Percentiles rank a stretch among this genome's conserved stretches.
phyloP scores from a whole-genome alignment of 2,329 filamentous ascomycete genomes.

The Leptographium radiaticola region DNA sequence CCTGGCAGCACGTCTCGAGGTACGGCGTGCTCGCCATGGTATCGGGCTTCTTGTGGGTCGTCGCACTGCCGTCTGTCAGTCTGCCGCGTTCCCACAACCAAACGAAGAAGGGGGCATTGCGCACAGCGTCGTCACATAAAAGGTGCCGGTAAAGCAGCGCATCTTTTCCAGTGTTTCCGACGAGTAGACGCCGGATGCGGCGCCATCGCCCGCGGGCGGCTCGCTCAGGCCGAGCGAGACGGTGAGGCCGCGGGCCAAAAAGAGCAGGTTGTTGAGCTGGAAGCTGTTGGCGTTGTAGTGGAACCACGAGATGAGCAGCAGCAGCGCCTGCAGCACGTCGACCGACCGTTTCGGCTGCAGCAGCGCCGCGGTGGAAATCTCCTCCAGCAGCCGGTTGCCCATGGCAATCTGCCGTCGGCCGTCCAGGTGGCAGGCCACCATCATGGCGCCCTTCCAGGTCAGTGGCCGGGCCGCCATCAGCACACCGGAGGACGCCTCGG shows the following conservation, averaged over 20 bases:
- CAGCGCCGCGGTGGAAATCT: slow-evolving; percentile 26
- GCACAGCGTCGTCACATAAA: slow-evolving; percentile 35
- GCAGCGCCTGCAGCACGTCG: slow-evolving; percentile 33
- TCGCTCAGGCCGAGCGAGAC: slow-evolving; percentile 26
- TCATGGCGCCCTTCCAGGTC: slow-evolving; percentile 37
- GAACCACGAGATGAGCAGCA: slow-evolving; percentile 33
- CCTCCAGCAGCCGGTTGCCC: slow-evolving; percentile 29
- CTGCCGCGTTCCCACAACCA: background rate
- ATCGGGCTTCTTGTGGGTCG: slow-evolving; percentile 30
- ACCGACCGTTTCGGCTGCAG: slow-evolving; percentile 28
- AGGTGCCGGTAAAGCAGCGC: slow-evolving; percentile 34
- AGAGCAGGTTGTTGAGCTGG: slow-evolving; percentile 35
- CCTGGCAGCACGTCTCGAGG: slow-evolving; percentile 28
- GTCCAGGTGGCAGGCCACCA: slow-evolving; percentile 28
- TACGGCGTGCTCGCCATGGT: slow-evolving; percentile 32
- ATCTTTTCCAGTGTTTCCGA: slow-evolving; percentile 22
- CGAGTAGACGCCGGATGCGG: background rate
- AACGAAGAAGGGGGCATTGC: slow-evolving; percentile 8
- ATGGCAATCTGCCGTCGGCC: slow-evolving; percentile 29
- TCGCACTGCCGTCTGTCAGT: slow-evolving; percentile 11
- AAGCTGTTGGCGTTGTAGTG: slow-evolving; percentile 35
- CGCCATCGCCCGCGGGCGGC: slow-evolving; percentile 8
- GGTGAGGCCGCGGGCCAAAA: slow-evolving; percentile 32
- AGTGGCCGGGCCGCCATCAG: slow-evolving; percentile 27
- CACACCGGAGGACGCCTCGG: slow-evolving; percentile 20